Conservation (phyloP, 1,284 basidiomycete species). For the Mycena sp. region DNA sequence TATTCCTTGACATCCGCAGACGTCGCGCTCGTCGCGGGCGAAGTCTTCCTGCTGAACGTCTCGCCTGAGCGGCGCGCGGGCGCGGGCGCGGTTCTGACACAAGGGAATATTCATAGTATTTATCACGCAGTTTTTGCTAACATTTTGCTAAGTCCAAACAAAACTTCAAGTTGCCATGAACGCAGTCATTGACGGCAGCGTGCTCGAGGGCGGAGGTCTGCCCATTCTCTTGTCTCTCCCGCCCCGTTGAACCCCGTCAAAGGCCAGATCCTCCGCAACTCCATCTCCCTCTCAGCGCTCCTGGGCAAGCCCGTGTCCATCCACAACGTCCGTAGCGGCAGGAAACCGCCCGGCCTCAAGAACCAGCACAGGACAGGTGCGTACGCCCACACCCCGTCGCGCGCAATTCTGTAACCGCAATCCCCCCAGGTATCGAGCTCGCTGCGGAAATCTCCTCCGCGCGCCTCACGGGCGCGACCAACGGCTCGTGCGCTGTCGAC, state of each 20-base stretch:
- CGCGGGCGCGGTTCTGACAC: too few species aligned
- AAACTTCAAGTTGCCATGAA: slow-evolving; percentile 27
- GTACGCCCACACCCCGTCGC: slow-evolving; percentile 40
- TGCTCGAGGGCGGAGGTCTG: slow-evolving; percentile 68
- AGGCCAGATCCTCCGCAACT: slow-evolving; percentile 71
- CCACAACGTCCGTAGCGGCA: slow-evolving; percentile 63
- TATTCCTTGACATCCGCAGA: too few species aligned
- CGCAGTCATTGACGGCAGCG: slow-evolving; percentile 51
- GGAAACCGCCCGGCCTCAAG: slow-evolving; percentile 69
- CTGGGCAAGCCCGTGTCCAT: slow-evolving; percentile 65
- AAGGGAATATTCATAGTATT: too few species aligned
- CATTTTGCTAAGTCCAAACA: too few species aligned
- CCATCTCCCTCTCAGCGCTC: slow-evolving; percentile 68
- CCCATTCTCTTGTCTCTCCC: background rate
- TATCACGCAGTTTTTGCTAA: too few species aligned
- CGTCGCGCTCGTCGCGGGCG: too few species aligned
- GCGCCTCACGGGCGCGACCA: slow-evolving; percentile 56
- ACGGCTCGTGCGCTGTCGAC: slow-evolving; percentile 58
- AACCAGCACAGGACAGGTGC: slow-evolving; percentile 72
- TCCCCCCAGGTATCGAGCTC: slow-evolving; percentile 63
- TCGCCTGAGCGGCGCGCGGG: too few species aligned
- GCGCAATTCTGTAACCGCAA: background rate
- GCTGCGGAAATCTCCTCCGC: slow-evolving; percentile 67
- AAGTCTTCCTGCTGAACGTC: too few species aligned
- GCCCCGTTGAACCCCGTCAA: background rate